A percentile compares a stretch with the other conserved stretches of the same genome.
Evolutionary conservation across 2,329 filamentous ascomycete species (phyloP).

Genomic region (Diplodia intermedia): DNA sequence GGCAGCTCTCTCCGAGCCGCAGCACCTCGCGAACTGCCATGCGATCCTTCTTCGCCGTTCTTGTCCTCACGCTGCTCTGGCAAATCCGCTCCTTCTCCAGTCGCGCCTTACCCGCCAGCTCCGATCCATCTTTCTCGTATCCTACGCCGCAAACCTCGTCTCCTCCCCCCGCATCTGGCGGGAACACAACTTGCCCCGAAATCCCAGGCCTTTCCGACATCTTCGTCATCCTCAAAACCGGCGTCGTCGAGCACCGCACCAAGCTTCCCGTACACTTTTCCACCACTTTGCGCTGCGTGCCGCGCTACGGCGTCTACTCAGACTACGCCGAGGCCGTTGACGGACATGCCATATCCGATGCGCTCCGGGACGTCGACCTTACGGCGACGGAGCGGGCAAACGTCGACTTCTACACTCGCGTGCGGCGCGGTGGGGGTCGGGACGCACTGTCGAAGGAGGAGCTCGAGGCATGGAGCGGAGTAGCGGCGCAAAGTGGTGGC

Average conservation of each 20-base stretch:
- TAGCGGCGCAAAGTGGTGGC: background rate
- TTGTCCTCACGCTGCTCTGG: constrained; percentile 10
- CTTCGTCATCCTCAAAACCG: constrained; percentile 65
- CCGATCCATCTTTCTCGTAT: constrained; percentile 1
- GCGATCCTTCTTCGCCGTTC: background rate
- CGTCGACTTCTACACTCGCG: constrained; percentile 47
- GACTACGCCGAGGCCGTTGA: constrained; percentile 47
- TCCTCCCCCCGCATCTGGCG: background rate
- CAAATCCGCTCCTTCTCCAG: constrained; percentile 23
- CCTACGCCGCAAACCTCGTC: background rate
- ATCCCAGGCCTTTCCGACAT: constrained; percentile 55
- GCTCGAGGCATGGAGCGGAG: constrained; percentile 8
- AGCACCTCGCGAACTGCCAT: constrained; percentile 14
- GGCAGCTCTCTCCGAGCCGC: background rate
- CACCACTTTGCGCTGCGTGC: constrained; percentile 45
- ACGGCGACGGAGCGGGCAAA: constrained; percentile 41
- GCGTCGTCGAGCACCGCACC: constrained; percentile 62
- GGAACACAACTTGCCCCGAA: constrained; percentile 32
- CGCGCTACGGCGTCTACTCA: constrained; percentile 47
- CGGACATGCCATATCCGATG: constrained; percentile 48
- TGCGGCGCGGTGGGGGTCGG: constrained; percentile 42
- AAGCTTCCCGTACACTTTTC: constrained; percentile 58
- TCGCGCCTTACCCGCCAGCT: background rate
- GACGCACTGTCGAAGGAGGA: constrained; percentile 37
- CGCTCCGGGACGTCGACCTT: constrained; percentile 45